phyloP scores from a whole-genome alignment of 1,139 yeast species.

The Yamadazyma kanchanaburiensis region DNA sequence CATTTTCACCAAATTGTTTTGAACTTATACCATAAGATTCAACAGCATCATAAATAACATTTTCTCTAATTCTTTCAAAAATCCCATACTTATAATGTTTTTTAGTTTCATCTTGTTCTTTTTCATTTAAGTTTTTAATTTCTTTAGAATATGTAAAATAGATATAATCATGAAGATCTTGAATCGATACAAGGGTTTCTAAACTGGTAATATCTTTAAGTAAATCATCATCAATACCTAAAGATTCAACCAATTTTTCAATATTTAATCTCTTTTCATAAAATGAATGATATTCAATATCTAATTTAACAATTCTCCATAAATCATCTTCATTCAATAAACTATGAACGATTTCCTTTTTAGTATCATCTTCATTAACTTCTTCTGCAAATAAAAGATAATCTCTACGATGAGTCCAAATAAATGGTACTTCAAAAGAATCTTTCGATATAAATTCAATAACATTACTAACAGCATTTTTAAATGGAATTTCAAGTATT shows the following conservation, averaged over 20 bases:
- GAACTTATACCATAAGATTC: conserved; percentile 75
- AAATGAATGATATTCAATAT: conserved; percentile 84
- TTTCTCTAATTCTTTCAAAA: conserved; percentile 72
- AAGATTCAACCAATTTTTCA: conserved; percentile 51
- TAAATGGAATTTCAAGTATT: conserved; percentile 56
- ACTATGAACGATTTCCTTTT: conserved; percentile 45
- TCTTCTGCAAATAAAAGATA: conserved; percentile 66
- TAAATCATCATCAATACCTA: conserved; percentile 56
- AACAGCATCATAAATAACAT: conserved; percentile 67
- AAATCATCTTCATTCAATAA: conserved; percentile 77
- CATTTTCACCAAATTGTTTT: conserved; percentile 79
- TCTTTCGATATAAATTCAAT: conserved; percentile 78
- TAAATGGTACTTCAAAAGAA: conserved; percentile 89
- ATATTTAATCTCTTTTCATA: conserved; percentile 71
- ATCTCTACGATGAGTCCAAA: conserved; percentile 94
- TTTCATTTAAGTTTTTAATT: conserved; percentile 43
- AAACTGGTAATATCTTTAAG: conserved; percentile 58
- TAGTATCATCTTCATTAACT: conserved; percentile 38
- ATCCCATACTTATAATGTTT: conserved; percentile 71
- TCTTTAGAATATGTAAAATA: conserved; percentile 79
- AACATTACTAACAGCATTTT: conserved; percentile 69
- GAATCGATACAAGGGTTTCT: conserved; percentile 71
- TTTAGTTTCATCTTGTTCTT: conserved; percentile 28
- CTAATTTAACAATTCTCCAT: conserved; percentile 87
- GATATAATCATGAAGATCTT: conserved; percentile 82